These are phyloP conservation scores for Globisporangium nunn DNA, from an alignment of 352 stramenopile genomes.

Conservation along the genomic window DNA sequence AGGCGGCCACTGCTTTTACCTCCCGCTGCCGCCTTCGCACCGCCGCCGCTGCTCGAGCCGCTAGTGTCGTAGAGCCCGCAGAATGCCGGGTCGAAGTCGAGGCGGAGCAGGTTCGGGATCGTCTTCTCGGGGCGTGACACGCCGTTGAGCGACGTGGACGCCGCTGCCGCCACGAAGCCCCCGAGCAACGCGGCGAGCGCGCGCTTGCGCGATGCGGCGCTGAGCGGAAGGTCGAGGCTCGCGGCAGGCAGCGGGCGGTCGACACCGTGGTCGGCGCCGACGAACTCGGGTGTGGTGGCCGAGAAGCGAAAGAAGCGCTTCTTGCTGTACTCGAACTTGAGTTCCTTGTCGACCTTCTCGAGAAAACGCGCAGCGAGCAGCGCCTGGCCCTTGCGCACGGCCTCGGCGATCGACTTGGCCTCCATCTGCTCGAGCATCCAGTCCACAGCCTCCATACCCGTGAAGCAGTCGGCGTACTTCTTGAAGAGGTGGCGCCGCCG, in stretches of 20 bases:
- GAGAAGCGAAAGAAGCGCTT: conserved; percentile 80
- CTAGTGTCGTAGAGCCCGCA: conserved; percentile 53
- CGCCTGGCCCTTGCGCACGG: conserved; percentile 73
- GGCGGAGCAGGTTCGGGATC: conserved; percentile 63
- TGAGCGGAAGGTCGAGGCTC: conserved; percentile 61
- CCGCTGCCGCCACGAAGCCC: conserved; percentile 70
- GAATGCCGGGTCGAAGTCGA: conserved; percentile 76
- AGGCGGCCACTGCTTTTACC: conserved; percentile 22
- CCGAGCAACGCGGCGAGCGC: conserved; percentile 64
- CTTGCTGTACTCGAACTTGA: conserved; percentile 82
- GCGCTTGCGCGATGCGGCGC: conserved; percentile 42
- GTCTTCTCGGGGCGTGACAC: conserved; percentile 72
- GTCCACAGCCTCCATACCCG: conserved; percentile 78
- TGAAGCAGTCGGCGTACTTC: conserved; percentile 79
- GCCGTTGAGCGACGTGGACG: conserved; percentile 71
- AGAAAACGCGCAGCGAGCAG: conserved; percentile 63
- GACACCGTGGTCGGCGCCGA: conserved; percentile 17
- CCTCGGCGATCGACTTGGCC: conserved; percentile 69
- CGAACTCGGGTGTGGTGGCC: conserved; percentile 67
- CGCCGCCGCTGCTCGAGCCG: conserved; percentile 12
- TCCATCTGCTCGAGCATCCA: conserved; percentile 86
- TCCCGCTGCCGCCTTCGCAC: conserved; percentile 7
- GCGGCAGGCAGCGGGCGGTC: conserved; percentile 38
- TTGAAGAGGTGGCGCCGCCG: conserved; percentile 72
- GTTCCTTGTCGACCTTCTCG: conserved; percentile 76